Evolutionary conservation across 805 yeast genomes (phyloP).

Genomic region (Ogataea methanolica): DNA sequence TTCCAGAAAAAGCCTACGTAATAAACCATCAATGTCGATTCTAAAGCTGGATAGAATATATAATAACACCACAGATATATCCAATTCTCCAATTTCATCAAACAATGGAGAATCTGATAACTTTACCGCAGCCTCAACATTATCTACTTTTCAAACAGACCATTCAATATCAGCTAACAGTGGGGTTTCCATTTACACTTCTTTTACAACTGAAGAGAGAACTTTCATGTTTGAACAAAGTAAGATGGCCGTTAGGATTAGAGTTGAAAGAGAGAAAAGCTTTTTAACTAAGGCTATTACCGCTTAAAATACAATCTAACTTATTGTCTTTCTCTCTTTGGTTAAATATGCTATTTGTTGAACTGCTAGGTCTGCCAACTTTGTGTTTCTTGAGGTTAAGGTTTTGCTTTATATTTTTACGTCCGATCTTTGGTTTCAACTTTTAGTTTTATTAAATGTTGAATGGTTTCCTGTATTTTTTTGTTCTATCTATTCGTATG

Average conservation of each 20-base stretch:
- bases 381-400: no score
- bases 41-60: constrained; percentile 18
- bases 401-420: no score
- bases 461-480: no score
- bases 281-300: constrained; percentile 2
- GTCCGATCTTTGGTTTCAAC: no score
- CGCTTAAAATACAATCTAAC: background rate
- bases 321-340: background rate
- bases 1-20: constrained; percentile 9
- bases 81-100: constrained; percentile 13
- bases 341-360: background rate
- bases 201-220: constrained; percentile 24
- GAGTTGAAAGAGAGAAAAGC: constrained; percentile 31
- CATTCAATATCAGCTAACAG: constrained; percentile 8
- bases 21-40: constrained; percentile 23
- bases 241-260: constrained; percentile 28
- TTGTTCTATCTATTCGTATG: no score
- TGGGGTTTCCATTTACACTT: constrained; percentile 5
- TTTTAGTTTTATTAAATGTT: no score
- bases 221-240: constrained; percentile 27
- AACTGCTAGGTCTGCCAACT: no score
- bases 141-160: background rate
- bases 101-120: constrained; percentile 4
- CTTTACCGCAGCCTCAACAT: background rate
- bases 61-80: constrained; percentile 7